Base-by-base conservation (phyloP, 2,329 filamentous ascomycete species). In the Septoria linicola region DNA sequence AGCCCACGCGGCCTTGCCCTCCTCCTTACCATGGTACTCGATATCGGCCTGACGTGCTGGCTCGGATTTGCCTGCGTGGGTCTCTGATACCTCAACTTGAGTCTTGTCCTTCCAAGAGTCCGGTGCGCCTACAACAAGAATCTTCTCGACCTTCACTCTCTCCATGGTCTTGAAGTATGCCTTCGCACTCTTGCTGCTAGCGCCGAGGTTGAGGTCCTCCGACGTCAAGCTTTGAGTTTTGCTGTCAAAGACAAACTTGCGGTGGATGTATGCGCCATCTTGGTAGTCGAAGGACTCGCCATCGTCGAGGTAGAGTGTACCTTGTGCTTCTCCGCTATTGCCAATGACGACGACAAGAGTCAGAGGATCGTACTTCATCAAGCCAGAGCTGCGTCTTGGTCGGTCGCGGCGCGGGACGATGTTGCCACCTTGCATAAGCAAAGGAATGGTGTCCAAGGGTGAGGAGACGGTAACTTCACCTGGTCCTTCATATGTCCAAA, bases 281-380 rank as follows among this genome's bases (percentile, higher is more conserved):
- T 95, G 77, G 66, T 88, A 90, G 49, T 96, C 89, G 61, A 91
- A 99, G 1, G 87, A 88, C 71, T 97, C 91, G 41, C 93, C 93
- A 60, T 99, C 93, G 66, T 99, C 93, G 23, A 89, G 77, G 66
- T 99, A 99, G 6, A 99, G 75, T 41, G 87, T 85, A 21, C 93
- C 93, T 41, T 85, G 80, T 0, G 92, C 89, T 62, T 84, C 81
- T 46, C 86, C 84, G 25, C 80, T 76, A 59, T 82, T 81, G 60
- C 81, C 76, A 13, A 95, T 76, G 0, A 82, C 80, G 2, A 97
- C 77, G 2, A 99, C 84, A 1, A 99, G 81, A 0, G 93, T 99
- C 74, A 96, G 96, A 34, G 95, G 91, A 68, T 99, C 93, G 70
- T 84, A 95, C 63, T 83, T 87, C 93, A 97, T 97, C 39, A 96